Evolutionary conservation across 2,329 filamentous ascomycete genomes (phyloP).

Genomic region (Nothophoma quercina): DNA sequence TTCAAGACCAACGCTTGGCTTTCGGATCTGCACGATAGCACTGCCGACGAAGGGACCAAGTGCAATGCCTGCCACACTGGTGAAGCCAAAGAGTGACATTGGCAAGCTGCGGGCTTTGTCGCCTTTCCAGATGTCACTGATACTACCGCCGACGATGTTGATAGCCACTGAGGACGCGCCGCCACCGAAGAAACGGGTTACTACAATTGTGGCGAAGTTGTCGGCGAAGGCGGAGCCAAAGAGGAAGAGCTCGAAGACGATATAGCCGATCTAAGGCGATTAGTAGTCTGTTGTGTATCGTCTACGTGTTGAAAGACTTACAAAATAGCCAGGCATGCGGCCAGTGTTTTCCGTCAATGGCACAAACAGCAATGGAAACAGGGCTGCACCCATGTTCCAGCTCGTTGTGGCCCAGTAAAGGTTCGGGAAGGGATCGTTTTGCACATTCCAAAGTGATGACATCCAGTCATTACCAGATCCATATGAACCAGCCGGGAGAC

Average conservation of each 20-base stretch:
- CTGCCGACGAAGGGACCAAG: slow-evolving; percentile 54
- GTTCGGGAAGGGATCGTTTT: slow-evolving; percentile 48
- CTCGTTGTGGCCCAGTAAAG: slow-evolving; percentile 49
- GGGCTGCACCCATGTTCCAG: slow-evolving; percentile 52
- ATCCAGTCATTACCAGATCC: slow-evolving; percentile 47
- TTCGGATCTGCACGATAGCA: slow-evolving; percentile 49
- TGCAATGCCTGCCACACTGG: slow-evolving; percentile 54
- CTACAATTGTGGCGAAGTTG: slow-evolving; percentile 55
- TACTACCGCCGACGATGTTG: slow-evolving; percentile 47
- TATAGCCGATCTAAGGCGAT: slow-evolving; percentile 47
- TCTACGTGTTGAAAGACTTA: too few species aligned
- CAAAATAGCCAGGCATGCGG: slow-evolving; percentile 56
- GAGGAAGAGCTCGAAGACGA: slow-evolving; percentile 52
- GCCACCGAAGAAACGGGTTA: slow-evolving; percentile 55
- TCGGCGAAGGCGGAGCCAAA: slow-evolving; percentile 54
- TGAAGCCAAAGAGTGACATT: slow-evolving; percentile 56
- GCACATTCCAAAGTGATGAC: slow-evolving; percentile 46
- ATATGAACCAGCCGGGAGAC: slow-evolving; percentile 53
- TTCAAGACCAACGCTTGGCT: slow-evolving; percentile 29
- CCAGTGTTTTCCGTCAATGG: slow-evolving; percentile 54
- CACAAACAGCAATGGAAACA: slow-evolving; percentile 52
- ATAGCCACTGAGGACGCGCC: slow-evolving; percentile 54
- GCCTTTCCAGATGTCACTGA: slow-evolving; percentile 48
- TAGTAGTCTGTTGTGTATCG: slow-evolving; percentile 7
- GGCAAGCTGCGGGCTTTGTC: slow-evolving; percentile 53